Evolutionary conservation across 2,329 filamentous ascomycete species (phyloP), one percentile per base, ranked within the genome.

Genomic region (Penicillium sp.): DNA sequence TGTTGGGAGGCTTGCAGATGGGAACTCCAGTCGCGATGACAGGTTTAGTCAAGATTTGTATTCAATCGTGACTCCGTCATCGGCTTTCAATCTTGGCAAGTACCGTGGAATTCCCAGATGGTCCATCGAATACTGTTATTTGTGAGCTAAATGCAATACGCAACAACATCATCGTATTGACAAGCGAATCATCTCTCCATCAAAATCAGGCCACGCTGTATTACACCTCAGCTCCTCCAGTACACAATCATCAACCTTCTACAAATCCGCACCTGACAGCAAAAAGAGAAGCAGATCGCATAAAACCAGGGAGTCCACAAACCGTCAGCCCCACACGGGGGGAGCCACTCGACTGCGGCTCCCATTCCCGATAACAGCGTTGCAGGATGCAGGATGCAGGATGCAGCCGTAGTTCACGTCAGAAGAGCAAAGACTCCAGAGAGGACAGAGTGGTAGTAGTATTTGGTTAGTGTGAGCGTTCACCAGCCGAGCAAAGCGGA

Each of bases 401-500:
- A 22, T 22, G 19, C 10, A 22, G 30, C 3, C 10, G 26, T n/a
- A 38, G 46, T 59, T 59, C 57, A 56, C 52, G 58, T 56, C 58
- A 52, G 55, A 57, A 43, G 22, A 37, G 35, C 35, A 14, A 37
- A 37, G 13, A 14, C 11, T 37, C 35, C 7, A 13, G 25, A 57
- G 35, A 57, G 19, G 19, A 22, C 19, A 22, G 19, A 22, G 19
- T 22, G 19, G 45, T 43, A 43, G 10, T 33, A 11, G 30, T 8
- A 33, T 33, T 33, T 13, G 30, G 30, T 33, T 33, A 33, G 30
- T 33, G 30, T 30, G 4, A 43, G 43, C 28, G 14, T 28, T 16
- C 45, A 48, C 8, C 14, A 48, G 45, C 45, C 45, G 45, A 30
- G 14, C n/a, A 8, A 33, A 13, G 14, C 28, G 28, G 13, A 25